Conservation (phyloP, 805 yeast genomes). For the Saccharomycopsis amapae region DNA sequence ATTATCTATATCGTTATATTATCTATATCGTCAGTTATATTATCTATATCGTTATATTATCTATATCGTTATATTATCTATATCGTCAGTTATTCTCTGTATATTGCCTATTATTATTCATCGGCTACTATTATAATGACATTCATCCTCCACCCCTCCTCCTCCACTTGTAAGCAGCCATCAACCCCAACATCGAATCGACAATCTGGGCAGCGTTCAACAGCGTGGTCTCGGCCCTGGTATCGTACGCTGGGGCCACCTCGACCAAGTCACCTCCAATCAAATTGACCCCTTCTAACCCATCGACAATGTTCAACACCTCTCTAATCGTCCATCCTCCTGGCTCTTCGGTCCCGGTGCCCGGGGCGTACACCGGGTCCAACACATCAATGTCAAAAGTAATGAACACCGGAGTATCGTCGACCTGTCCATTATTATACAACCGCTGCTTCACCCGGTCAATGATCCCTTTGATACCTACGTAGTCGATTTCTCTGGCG, state of each 20-base stretch:
- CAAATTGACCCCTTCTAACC: constrained; percentile 46
- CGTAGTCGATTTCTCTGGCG: constrained; percentile 38
- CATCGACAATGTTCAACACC: constrained; percentile 46
- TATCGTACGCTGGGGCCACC: constrained; percentile 56
- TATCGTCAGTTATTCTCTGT: too few species aligned
- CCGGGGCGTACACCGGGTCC: constrained; percentile 60
- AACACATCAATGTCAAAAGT: constrained; percentile 49
- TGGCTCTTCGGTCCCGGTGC: constrained; percentile 63
- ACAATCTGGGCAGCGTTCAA: constrained; percentile 55
- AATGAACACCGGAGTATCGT: constrained; percentile 30
- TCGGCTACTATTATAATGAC: too few species aligned
- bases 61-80: too few species aligned
- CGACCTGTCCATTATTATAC: constrained; percentile 23
- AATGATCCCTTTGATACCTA: constrained; percentile 33
- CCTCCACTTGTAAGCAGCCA: constrained; percentile 32
- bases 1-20: too few species aligned
- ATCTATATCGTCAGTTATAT: too few species aligned
- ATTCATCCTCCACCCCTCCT: too few species aligned
- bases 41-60: too few species aligned
- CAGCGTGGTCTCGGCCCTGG: constrained; percentile 44
- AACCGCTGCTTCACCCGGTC: constrained; percentile 29
- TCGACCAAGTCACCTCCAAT: constrained; percentile 69
- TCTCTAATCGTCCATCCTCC: constrained; percentile 64
- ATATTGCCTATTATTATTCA: too few species aligned
- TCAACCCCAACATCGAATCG: constrained; percentile 40